Evolutionary conservation across 352 stramenopile species (phyloP), one percentile per base, ranked within the genome.

Genomic region (Phytophthora uliginosa): DNA sequence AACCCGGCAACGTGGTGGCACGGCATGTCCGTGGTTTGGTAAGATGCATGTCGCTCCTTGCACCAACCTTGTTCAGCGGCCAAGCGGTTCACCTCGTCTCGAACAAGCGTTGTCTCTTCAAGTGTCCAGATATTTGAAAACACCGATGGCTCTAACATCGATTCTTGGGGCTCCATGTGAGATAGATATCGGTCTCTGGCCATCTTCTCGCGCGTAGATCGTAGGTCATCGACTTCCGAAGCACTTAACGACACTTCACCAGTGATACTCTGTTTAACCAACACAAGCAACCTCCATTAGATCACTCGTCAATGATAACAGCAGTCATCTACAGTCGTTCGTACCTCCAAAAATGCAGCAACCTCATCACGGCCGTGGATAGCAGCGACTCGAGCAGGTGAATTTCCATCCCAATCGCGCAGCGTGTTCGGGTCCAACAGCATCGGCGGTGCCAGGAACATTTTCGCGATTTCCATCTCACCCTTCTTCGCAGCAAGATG

Each of bases 11-110:
- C 86, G n/a, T 86, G 86, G 48, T 94, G 85, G 38, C 85, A 88
- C 12, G 90, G 89, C 61, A 97, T 78, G 59, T 97, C 91, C 8
- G 90, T 97, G 33, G 91, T 97, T 31, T 90, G 86, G 63, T 96
- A 96, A 26, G 85, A 89, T 0, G 85, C 76, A 50, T 97, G 91
- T 8, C 91, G 83, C 59, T 93, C 86, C 58, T 76, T 94, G 66
- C 79, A 87, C 91, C 90, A 97, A 12, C 91, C 90, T 6, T 78
- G 74, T 8, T 77, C 47, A 13, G 40, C 42, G 0, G 84, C 87
- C 24, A 82, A 45, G 7, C 66, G 69, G 22, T 86, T 77, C 3
- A 96, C 69, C 61, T 75, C 76, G 20, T 51, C 31, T 8, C 84
- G 64, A 54, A 95, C 69, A 12, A 76, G 65, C 4, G 63, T 34